Evolutionary conservation across 1,284 basidiomycete genomes (phyloP).

Genomic region (Trichosporon inkin): DNA sequence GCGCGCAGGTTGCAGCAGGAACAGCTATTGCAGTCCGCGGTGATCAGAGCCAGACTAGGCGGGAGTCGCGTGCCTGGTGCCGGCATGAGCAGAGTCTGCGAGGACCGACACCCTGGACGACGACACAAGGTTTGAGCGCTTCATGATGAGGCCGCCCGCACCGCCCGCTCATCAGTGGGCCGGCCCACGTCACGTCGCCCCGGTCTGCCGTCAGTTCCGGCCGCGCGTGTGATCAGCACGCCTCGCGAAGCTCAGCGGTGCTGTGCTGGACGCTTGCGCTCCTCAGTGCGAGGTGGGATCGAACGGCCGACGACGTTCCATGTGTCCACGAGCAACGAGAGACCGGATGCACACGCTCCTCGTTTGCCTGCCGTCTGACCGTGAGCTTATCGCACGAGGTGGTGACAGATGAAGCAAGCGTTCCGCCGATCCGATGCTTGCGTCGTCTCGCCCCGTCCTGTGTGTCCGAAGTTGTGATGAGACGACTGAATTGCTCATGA

Average conservation of each 20-base stretch:
- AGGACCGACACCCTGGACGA: neutral
- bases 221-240: no score
- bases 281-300: no score
- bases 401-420: constrained; percentile 2
- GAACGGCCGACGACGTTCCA: neutral
- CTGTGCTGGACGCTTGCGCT: no score
- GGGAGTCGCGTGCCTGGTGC: constrained; percentile 8
- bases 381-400: neutral
- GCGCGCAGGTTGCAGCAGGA: neutral
- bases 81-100: neutral
- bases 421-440: constrained; percentile 6
- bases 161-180: neutral
- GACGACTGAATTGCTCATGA: constrained; percentile 1
- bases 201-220: neutral
- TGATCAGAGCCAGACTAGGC: neutral
- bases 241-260: no score
- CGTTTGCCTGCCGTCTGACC: neutral
- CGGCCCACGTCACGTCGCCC: neutral
- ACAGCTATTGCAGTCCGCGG: neutral
- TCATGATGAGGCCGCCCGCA: neutral
- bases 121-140: neutral
- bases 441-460: neutral
- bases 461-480: neutral
- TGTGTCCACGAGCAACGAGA: neutral
- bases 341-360: neutral